Percentiles rank a stretch among this genome's conserved stretches.
These are phyloP conservation scores for Colletotrichum sp. DNA, from an alignment of 2,329 filamentous ascomycete species.

Conservation along the genomic window DNA sequence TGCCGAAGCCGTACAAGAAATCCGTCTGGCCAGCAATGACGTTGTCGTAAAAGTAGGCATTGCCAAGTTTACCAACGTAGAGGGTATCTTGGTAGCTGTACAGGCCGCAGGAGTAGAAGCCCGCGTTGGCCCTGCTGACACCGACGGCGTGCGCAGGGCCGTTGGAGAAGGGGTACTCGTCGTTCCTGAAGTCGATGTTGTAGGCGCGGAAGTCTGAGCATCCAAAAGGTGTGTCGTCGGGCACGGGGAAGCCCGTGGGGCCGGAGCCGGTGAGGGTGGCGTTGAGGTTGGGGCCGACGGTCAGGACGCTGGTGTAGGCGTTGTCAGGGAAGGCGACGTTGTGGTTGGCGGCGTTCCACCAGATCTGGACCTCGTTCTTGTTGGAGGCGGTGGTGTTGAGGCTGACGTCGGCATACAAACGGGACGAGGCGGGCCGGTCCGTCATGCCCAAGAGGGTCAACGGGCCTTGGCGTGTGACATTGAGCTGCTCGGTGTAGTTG, in stretches of 20 bases:
- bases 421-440: conserved; percentile 34
- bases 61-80: conserved; percentile 42
- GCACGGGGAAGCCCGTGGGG: conserved; percentile 65
- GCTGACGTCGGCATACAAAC: conserved; percentile 44
- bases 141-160: conserved; percentile 66
- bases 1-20: conserved; percentile 73
- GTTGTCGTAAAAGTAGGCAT: conserved; percentile 66
- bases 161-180: conserved; percentile 52
- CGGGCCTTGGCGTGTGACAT: conserved; percentile 66
- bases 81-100: conserved; percentile 74
- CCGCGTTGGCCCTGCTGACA: conserved; percentile 67
- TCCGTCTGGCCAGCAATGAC: conserved; percentile 71
- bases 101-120: conserved; percentile 71
- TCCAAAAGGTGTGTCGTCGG: conserved; percentile 66
- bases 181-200: conserved; percentile 70
- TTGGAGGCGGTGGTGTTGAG: conserved; percentile 38
- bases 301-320: conserved; percentile 65
- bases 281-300: conserved; percentile 68
- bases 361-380: conserved; percentile 58
- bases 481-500: conserved; percentile 68
- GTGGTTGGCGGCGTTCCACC: conserved; percentile 62
- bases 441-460: conserved; percentile 67
- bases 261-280: conserved; percentile 67
- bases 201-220: conserved; percentile 68
- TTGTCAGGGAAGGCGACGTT: conserved; percentile 58